Evolutionary conservation across 2,329 filamentous ascomycete genomes (phyloP).

Genomic region (Tolypocladium sp.): DNA sequence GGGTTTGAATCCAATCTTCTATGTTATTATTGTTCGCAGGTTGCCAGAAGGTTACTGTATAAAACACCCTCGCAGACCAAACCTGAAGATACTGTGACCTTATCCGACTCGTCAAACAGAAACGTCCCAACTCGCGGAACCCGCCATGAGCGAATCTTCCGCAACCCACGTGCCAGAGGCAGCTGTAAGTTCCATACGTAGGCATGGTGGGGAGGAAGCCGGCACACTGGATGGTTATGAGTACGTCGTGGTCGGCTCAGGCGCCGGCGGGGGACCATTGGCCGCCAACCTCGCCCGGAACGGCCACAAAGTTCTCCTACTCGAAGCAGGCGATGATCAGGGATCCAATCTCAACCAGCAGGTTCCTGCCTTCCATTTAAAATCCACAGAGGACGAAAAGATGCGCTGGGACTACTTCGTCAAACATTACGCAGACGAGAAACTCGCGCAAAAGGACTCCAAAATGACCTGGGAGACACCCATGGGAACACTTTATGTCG

Average conservation of each 20-base stretch:
- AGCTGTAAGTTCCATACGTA: too few species aligned
- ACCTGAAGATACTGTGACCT: too few species aligned
- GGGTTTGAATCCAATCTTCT: too few species aligned
- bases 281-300: conserved; percentile 50
- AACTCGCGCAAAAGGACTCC: conserved; percentile 33
- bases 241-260: conserved; percentile 53
- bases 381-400: conserved; percentile 40
- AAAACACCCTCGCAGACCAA: too few species aligned
- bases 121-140: too few species aligned
- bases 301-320: conserved; percentile 49
- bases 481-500: conserved; percentile 40
- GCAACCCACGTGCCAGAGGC: too few species aligned
- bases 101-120: too few species aligned
- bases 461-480: conserved; percentile 46
- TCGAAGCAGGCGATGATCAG: conserved; percentile 52
- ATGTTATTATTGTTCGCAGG: too few species aligned
- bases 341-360: conserved; percentile 34
- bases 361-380: conserved; percentile 40
- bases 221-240: conserved; percentile 33
- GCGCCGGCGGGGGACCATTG: conserved; percentile 48
- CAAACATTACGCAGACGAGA: conserved; percentile 44
- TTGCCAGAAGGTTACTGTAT: too few species aligned
- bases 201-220: too few species aligned
- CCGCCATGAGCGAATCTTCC: too few species aligned
- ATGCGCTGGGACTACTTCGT: conserved; percentile 53